phyloP scores from a whole-genome alignment of 2,329 filamentous ascomycete species.

The Aspergillus cejpii region DNA sequence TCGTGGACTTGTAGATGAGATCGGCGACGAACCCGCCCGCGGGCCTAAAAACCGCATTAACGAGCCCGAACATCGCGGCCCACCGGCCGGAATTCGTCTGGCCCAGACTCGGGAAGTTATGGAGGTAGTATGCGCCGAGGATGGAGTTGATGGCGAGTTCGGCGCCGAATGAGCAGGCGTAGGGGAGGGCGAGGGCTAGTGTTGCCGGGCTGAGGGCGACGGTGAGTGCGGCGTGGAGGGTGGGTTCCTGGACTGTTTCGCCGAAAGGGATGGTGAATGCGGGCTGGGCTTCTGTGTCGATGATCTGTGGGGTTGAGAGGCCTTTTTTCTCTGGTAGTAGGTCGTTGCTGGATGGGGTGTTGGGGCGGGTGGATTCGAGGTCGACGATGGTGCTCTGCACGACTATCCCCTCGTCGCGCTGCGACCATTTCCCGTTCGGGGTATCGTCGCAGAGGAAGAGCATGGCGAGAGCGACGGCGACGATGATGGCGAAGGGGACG shows the following conservation, averaged over 20 bases:
- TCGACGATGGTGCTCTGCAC: conserved; percentile 29
- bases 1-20: conserved; percentile 47
- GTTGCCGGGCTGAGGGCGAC: conserved; percentile 58
- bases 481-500: conserved; percentile 72
- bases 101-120: conserved; percentile 50
- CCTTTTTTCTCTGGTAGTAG: conserved; percentile 32
- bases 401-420: conserved; percentile 54
- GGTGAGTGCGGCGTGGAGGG: conserved; percentile 53
- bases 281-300: conserved; percentile 39
- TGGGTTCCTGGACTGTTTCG: conserved; percentile 49
- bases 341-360: conserved; percentile 20
- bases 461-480: conserved; percentile 59
- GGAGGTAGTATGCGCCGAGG: conserved; percentile 53
- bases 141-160: conserved; percentile 57
- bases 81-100: conserved; percentile 52
- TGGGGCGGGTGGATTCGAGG: conserved; percentile 21
- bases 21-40: conserved; percentile 50
- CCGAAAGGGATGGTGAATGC: too few species aligned
- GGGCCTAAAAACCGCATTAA: conserved; percentile 46
- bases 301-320: conserved; percentile 18
- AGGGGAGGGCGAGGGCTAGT: conserved; percentile 47
- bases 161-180: conserved; percentile 56
- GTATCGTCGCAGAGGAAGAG: conserved; percentile 72
- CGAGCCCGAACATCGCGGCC: conserved; percentile 51
- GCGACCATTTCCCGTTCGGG: conserved; percentile 72